These are phyloP conservation scores for Didymella segeticola DNA, from an alignment of 2,329 filamentous ascomycete genomes.

Conservation along the genomic window DNA sequence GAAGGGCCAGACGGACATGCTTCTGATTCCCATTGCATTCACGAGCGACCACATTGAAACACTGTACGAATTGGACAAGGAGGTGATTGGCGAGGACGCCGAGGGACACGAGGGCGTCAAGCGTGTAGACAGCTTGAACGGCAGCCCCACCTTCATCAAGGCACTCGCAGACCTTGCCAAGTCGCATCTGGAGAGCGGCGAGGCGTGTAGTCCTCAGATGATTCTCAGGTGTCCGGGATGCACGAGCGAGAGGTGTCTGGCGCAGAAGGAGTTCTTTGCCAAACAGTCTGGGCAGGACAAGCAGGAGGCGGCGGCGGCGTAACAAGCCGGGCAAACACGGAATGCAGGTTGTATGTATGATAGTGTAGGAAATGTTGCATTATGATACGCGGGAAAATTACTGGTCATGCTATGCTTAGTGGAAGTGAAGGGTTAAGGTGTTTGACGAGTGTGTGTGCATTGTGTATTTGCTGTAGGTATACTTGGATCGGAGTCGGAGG, in stretches of 20 bases:
- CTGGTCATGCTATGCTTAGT: not conserved
- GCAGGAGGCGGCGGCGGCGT: slow-evolving; percentile 21
- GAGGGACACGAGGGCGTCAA: slow-evolving; percentile 68
- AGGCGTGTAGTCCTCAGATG: slow-evolving; percentile 83
- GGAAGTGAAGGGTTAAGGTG: no score
- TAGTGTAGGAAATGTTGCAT: slow-evolving; percentile 5
- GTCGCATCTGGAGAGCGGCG: slow-evolving; percentile 74
- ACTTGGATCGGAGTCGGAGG: not conserved
- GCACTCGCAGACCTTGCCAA: slow-evolving; percentile 88
- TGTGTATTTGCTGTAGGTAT: not conserved
- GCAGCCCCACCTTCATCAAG: slow-evolving; percentile 86
- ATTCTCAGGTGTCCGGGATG: slow-evolving; percentile 90
- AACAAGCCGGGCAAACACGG: slow-evolving; percentile 14
- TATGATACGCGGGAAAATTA: not conserved
- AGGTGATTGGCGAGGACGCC: slow-evolving; percentile 85
- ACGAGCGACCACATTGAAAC: slow-evolving; percentile 99
- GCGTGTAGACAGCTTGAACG: slow-evolving; percentile 90
- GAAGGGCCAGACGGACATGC: slow-evolving; percentile 88
- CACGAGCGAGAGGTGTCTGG: slow-evolving; percentile 84
- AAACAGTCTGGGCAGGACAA: slow-evolving; percentile 46
- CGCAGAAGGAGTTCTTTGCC: slow-evolving; percentile 73
- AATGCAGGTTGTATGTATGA: slow-evolving; percentile 13
- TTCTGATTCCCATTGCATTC: slow-evolving; percentile 94
- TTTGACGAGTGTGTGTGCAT: not conserved
- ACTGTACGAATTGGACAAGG: slow-evolving; percentile 88